Percentiles rank a stretch among this genome's conserved stretches.
Evolutionary conservation across 805 yeast genomes (phyloP).

Genomic region (Cyberlindnera subsufficiens): DNA sequence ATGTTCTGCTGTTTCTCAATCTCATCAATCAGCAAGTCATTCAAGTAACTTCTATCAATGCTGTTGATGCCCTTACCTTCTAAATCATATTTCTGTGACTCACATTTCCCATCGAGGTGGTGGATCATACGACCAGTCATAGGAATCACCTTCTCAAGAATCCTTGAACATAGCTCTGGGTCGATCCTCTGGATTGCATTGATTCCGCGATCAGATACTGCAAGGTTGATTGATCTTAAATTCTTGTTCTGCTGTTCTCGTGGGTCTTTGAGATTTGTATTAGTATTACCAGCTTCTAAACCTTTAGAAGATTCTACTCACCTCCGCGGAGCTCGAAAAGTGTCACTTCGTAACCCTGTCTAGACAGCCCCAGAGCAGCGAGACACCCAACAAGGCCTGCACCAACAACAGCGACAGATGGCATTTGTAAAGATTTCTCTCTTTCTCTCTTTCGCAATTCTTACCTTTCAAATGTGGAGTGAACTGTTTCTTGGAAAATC

Average conservation of each 20-base stretch:
- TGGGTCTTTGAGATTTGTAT: slow-evolving; percentile 40
- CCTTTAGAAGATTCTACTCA: no score
- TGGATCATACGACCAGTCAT: slow-evolving; percentile 92
- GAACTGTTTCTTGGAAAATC: no score
- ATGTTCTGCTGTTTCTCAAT: slow-evolving; percentile 43
- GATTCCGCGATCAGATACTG: slow-evolving; percentile 83
- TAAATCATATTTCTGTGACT: slow-evolving; percentile 70
- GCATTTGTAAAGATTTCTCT: no score
- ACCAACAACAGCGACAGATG: slow-evolving; percentile 68
- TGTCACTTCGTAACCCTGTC: slow-evolving; percentile 66
- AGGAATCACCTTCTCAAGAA: slow-evolving; percentile 64
- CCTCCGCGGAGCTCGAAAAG: slow-evolving; percentile 59
- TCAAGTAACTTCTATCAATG: slow-evolving; percentile 69
- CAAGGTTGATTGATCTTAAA: slow-evolving; percentile 74
- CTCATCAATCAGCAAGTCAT: slow-evolving; percentile 60
- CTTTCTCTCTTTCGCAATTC: no score
- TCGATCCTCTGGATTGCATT: slow-evolving; percentile 62
- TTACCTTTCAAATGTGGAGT: no score
- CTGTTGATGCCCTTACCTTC: slow-evolving; percentile 74
- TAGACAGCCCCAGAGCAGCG: slow-evolving; percentile 73
- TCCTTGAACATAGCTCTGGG: slow-evolving; percentile 44
- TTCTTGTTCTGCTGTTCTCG: slow-evolving; percentile 34
- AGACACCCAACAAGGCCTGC: slow-evolving; percentile 90
- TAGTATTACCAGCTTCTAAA: background rate
- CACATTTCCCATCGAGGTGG: slow-evolving; percentile 53